These are phyloP conservation scores for Serpula lacrymans DNA, from an alignment of 768 basidiomycete species.

Conservation along the genomic window DNA sequence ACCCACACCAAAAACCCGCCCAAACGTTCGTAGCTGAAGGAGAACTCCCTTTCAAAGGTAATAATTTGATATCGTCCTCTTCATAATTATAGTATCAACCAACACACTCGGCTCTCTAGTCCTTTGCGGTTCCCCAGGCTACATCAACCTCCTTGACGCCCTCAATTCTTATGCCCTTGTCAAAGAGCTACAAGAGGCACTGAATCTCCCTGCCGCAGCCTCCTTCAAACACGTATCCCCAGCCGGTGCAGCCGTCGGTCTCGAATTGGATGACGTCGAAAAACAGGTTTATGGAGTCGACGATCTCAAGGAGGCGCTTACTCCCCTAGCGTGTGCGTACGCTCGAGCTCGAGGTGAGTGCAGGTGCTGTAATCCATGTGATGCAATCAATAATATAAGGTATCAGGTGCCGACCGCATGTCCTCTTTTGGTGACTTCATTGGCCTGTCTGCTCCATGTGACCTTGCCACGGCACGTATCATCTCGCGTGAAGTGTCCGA, in stretches of 20 bases:
- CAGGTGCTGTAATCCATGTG: neutral
- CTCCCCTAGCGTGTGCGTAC: constrained; percentile 88
- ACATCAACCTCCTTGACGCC: constrained; percentile 97
- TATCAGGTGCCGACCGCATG: constrained; percentile 92
- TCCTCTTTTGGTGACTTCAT: constrained; percentile 99
- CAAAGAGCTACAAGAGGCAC: constrained; percentile 84
- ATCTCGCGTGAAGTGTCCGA: constrained; percentile 99
- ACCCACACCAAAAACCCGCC: constrained; percentile 98
- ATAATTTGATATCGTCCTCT: constrained; percentile 2
- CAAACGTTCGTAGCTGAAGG: constrained; percentile 91
- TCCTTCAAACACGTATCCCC: constrained; percentile 99
- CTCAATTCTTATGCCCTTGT: constrained; percentile 97
- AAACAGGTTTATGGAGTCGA: constrained; percentile 96
- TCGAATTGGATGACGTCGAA: constrained; percentile 78
- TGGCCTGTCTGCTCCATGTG: constrained; percentile 89
- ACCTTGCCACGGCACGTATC: constrained; percentile 91
- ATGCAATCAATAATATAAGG: constrained; percentile 1
- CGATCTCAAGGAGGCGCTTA: constrained; percentile 86
- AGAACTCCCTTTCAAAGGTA: constrained; percentile 91
- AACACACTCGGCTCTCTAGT: constrained; percentile 48
- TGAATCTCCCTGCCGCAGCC: constrained; percentile 90
- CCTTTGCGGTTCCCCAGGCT: constrained; percentile 91
- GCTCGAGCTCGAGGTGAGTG: constrained; percentile 86
- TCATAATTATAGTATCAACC: constrained; percentile 4
- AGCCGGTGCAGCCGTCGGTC: constrained; percentile 91